Evolutionary conservation across 2,329 filamentous ascomycete genomes (phyloP).

Genomic region (Bretziella fagacearum): DNA sequence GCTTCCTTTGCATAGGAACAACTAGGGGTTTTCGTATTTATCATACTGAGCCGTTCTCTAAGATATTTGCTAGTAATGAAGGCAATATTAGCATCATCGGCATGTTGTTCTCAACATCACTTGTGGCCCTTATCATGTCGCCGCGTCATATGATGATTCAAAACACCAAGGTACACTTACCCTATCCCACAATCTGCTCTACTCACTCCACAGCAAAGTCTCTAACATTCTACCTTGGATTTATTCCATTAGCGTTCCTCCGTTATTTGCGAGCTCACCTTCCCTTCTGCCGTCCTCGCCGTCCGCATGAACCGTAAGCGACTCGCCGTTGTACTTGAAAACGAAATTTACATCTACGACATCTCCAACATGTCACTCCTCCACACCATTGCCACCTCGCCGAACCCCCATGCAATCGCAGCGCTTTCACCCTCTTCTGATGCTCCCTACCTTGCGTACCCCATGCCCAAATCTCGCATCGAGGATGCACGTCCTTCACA

Average conservation of each 20-base stretch:
- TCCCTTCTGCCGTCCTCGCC: conserved; percentile 87
- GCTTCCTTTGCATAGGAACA: conserved; percentile 43
- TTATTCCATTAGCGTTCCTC: conserved; percentile 37
- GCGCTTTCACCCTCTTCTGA: conserved; percentile 87
- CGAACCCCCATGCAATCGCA: conserved; percentile 82
- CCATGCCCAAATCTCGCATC: conserved; percentile 57
- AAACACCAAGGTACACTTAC: conserved; percentile 67
- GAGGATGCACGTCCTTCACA: conserved; percentile 55
- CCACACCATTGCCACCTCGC: conserved; percentile 82
- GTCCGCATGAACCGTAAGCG: conserved; percentile 90
- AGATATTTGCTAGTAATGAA: conserved; percentile 87
- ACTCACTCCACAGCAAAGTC: not conserved
- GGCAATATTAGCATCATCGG: conserved; percentile 92
- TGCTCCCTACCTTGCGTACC: conserved; percentile 89
- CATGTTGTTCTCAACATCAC: conserved; percentile 96
- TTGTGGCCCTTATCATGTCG: conserved; percentile 84
- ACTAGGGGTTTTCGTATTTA: conserved; percentile 92
- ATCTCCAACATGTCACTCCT: conserved; percentile 96
- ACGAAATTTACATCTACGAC: conserved; percentile 95
- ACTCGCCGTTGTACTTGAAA: conserved; percentile 81
- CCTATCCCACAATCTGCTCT: not conserved
- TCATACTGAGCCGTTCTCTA: conserved; percentile 87
- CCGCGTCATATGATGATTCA: conserved; percentile 87
- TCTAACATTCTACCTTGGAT: not conserved
- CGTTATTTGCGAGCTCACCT: conserved; percentile 95